Base-by-base conservation (phyloP, 1,284 basidiomycete genomes). In the Ceratobasidium sp. region DNA sequence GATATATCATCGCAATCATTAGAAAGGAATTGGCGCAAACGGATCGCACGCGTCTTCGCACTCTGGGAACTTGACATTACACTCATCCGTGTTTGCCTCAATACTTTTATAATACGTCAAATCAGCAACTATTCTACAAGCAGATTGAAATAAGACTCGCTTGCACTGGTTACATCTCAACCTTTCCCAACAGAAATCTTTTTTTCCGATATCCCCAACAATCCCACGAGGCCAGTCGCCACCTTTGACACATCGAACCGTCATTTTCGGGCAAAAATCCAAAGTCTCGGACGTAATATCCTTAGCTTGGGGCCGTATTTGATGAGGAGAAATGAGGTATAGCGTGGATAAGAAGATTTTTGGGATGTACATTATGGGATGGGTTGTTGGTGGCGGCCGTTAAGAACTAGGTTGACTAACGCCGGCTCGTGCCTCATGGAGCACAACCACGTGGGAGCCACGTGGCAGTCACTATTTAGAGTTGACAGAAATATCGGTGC, bases 1-100 rank as follows among this genome's bases (percentile, higher is more conserved):
- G n/a, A n/a, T n/a, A n/a, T n/a, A n/a, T n/a, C n/a, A n/a, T n/a
- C n/a, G n/a, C n/a, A n/a, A n/a, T 49, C 15, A 33, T 71, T 60
- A 76, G 39, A 76, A 66, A 12, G 73, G 73, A 40, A 76, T 66
- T 26, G 73, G 73, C 18, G 73, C 73, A 56, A 66, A 76, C 23
- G 73, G 49, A 4, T 76, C 39, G 23, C 73, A 76, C 18, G 20
- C 12, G n/a, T 66, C 46, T 9, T 76, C 63, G 39, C 73, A 76
- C 23, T 76, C 61, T 28, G 28, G 20, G 23, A 66, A 67, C 13
- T 7, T 56, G 4, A 56, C 20, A 33, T 76, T 76, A 40, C 73
- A 76, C 33, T 76, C 72, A 2, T 75, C 72, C 49, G 61, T 66
- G 55, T 75, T 75, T 12, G 58, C 72, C 4, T 40, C 61, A 42